Conservation (phyloP, 2,329 filamentous ascomycete genomes). For the Aspergillaceae sp. region DNA sequence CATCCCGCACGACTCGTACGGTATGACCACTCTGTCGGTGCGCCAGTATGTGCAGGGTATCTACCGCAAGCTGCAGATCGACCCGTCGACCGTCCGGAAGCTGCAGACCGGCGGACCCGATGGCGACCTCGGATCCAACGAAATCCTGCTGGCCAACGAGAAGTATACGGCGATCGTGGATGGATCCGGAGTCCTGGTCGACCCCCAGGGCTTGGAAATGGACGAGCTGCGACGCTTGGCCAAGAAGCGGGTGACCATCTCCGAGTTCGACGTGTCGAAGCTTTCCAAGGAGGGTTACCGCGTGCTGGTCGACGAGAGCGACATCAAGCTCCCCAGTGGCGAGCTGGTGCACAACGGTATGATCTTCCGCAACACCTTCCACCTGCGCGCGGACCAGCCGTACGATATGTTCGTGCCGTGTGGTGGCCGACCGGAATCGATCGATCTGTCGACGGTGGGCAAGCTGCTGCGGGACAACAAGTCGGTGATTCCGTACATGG, state of each 20-base stretch:
- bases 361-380: constrained; percentile 94
- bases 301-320: constrained; percentile 82
- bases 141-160: constrained; percentile 91
- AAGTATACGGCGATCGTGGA: constrained; percentile 96
- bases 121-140: constrained; percentile 93
- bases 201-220: constrained; percentile 80
- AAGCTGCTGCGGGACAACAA: constrained; percentile 89
- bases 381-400: constrained; percentile 66
- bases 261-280: constrained; percentile 73
- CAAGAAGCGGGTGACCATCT: constrained; percentile 81
- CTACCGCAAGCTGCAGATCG: constrained; percentile 89
- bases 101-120: constrained; percentile 97
- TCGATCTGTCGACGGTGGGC: constrained; percentile 79
- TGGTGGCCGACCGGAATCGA: constrained; percentile 91
- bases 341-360: constrained; percentile 87
- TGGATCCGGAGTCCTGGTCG: constrained; percentile 86
- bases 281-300: constrained; percentile 83
- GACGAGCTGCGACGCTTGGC: constrained; percentile 77
- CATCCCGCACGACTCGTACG: constrained; percentile 91
- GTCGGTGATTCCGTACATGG: constrained; percentile 80
- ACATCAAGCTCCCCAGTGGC: constrained; percentile 76
- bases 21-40: constrained; percentile 96
- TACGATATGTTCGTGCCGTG: constrained; percentile 93
- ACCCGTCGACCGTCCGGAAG: constrained; percentile 76
- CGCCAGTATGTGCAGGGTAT: constrained; percentile 94